These are phyloP conservation scores for Penicillium aurantiogriseum DNA, from an alignment of 2,329 filamentous ascomycete genomes.

Conservation along the genomic window DNA sequence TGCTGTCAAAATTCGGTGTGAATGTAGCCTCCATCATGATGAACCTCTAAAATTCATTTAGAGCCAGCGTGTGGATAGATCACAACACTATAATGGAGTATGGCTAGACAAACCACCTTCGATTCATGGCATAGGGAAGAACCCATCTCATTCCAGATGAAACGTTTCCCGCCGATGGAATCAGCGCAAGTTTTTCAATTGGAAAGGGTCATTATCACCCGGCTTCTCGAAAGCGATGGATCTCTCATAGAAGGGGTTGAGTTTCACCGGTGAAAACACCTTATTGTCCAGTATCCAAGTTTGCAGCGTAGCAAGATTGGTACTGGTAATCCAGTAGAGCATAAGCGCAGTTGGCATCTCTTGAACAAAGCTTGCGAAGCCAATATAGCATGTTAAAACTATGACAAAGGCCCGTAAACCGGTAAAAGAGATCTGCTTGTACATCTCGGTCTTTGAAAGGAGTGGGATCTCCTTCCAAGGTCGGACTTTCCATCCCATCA, in stretches of 20 bases:
- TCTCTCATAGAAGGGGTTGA: conserved; percentile 32
- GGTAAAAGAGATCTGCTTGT: conserved; percentile 22
- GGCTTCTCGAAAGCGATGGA: conserved; percentile 30
- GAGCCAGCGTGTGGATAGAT: background rate
- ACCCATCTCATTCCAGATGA: background rate
- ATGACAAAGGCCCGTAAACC: conserved; percentile 35
- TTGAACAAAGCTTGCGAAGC: conserved; percentile 28
- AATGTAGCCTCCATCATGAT: background rate
- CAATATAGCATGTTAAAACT: conserved; percentile 42
- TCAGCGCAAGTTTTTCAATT: conserved; percentile 16
- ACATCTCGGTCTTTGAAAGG: conserved; percentile 29
- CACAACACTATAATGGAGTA: background rate
- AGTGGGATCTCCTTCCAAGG: conserved; percentile 24
- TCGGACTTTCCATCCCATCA: conserved; percentile 29
- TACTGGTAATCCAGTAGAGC: conserved; percentile 53
- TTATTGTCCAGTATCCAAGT: conserved; percentile 39
- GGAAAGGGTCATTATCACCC: conserved; percentile 14
- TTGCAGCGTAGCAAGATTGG: conserved; percentile 44
- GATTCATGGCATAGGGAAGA: background rate
- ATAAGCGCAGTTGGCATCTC: conserved; percentile 47
- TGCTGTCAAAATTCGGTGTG: background rate
- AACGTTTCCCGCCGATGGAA: background rate
- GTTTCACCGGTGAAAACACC: conserved; percentile 36
- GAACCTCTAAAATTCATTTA: background rate
- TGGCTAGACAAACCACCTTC: background rate